phyloP scores from a whole-genome alignment of 2,329 filamentous ascomycete genomes.

The Hymenoscyphus occultus region DNA sequence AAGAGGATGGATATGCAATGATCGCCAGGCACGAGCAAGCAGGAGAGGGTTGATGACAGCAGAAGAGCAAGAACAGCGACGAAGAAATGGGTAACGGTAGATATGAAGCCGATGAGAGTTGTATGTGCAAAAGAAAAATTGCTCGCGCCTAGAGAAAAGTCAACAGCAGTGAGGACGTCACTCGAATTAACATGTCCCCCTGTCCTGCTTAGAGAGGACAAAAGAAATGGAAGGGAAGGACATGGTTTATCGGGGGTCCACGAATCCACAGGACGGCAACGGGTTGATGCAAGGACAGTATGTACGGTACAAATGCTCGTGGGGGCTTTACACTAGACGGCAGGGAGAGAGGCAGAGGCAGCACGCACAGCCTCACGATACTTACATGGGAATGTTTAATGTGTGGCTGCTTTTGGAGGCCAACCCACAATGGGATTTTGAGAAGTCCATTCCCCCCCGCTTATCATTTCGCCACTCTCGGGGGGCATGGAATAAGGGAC shows the following conservation, averaged over 20 bases:
- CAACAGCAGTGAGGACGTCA: not conserved
- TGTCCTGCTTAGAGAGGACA: not conserved
- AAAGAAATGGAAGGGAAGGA: not conserved
- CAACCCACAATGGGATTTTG: slow-evolving; percentile 15
- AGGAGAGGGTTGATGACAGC: not conserved
- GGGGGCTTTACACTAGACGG: not conserved
- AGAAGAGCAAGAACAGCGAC: not conserved
- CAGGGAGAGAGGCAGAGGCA: not conserved
- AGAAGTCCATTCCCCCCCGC: slow-evolving; percentile 12
- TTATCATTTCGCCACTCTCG: not conserved
- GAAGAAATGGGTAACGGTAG: not conserved
- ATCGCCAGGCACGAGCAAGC: slow-evolving; percentile 24
- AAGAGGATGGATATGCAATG: slow-evolving; percentile 15
- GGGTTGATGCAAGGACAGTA: not conserved
- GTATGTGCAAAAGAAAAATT: not conserved
- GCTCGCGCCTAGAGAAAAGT: not conserved
- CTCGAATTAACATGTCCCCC: not conserved
- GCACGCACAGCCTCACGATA: not conserved
- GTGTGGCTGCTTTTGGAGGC: slow-evolving; percentile 9
- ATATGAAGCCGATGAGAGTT: not conserved
- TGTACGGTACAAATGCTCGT: not conserved
- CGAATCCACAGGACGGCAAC: not conserved
- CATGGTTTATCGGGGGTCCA: not conserved
- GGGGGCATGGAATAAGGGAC: not conserved
- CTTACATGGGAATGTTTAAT: slow-evolving; percentile 14